Evolutionary conservation across 116 monocot genomes (phyloP).

Genomic region (Iris pallida): DNA sequence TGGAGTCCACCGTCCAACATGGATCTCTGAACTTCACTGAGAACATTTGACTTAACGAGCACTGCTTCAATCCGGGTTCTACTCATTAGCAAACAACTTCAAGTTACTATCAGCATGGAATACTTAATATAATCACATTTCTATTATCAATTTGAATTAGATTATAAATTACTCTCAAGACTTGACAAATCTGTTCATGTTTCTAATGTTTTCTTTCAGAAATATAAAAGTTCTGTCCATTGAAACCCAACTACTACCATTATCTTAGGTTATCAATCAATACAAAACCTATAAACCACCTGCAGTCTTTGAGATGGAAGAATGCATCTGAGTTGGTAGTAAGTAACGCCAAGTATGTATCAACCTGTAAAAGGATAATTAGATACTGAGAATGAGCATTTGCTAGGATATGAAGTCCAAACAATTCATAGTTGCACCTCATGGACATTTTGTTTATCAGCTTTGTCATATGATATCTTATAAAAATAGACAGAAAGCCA

Average conservation of each 20-base stretch:
- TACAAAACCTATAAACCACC: slow-evolving; percentile 35
- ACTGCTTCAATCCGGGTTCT: slow-evolving; percentile 79
- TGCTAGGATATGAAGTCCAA: background rate
- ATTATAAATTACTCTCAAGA: background rate
- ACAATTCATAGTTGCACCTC: background rate
- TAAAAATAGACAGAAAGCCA: too few species aligned
- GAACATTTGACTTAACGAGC: slow-evolving; percentile 87
- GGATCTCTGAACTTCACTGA: slow-evolving; percentile 84
- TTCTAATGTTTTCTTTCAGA: too few species aligned
- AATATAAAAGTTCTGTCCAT: too few species aligned
- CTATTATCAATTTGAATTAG: background rate
- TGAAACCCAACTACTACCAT: background rate
- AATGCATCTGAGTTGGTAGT: slow-evolving; percentile 84
- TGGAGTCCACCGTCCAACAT: slow-evolving; percentile 71
- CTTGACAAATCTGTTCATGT: background rate
- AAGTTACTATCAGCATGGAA: slow-evolving; percentile 1
- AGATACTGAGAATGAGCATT: background rate
- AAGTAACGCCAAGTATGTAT: slow-evolving; percentile 88
- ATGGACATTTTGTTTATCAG: background rate
- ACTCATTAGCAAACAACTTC: slow-evolving; percentile 10
- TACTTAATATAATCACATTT: background rate
- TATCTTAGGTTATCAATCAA: background rate
- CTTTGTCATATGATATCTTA: background rate
- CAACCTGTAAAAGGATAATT: slow-evolving; percentile 43
- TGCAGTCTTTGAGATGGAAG: slow-evolving; percentile 95